Evolutionary conservation across 306 rosid species (phyloP), one percentile per base, ranked within the genome.

Genomic region (Abrus pulchellus): DNA sequence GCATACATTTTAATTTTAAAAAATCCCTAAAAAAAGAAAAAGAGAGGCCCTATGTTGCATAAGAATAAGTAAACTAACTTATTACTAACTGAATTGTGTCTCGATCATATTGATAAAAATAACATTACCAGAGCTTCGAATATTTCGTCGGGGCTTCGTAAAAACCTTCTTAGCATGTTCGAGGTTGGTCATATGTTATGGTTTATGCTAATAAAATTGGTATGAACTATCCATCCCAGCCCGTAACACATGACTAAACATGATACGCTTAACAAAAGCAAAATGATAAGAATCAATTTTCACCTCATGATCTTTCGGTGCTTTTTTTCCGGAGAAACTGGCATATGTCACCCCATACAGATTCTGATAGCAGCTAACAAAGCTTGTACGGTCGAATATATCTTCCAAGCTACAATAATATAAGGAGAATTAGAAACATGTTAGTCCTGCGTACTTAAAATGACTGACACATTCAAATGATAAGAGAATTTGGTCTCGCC

Each of bases 401-500:
- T 60, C 72, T 79, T 74, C 87, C 84, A 68, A 81, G 73, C 85
- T 83, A 83, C 86, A 80, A 67, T 72, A 20, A 72, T 71, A 76
- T 41, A 45, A 74, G 60, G 76, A 81, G 49, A 74, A 77, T 56
- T 29, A 68, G 62, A 41, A 68, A 55, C 53, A 68, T 27, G 32
- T 77, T 84, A 74, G 77, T 56, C 57, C 69, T 3, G 64, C 13
- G 53, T 74, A 32, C 79, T 50, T 54, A 33, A 64, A 44, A 76
- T 32, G 57, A 64, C 78, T 28, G 32, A 53, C 82, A 53, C 7
- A 66, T 77, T 80, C 56, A 54, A 72, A 71, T 12, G 69, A 66
- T 74, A 57, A 79, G 72, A 83, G 72, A 78, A 48, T 77, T 60
- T 53, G 64, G 40, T 65, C 81, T 68, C 75, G 49, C 54, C 28